Percentiles rank a stretch among this genome's conserved stretches.
phyloP scores from a whole-genome alignment of 352 stramenopile genomes.

The Phytophthora lateralis region DNA sequence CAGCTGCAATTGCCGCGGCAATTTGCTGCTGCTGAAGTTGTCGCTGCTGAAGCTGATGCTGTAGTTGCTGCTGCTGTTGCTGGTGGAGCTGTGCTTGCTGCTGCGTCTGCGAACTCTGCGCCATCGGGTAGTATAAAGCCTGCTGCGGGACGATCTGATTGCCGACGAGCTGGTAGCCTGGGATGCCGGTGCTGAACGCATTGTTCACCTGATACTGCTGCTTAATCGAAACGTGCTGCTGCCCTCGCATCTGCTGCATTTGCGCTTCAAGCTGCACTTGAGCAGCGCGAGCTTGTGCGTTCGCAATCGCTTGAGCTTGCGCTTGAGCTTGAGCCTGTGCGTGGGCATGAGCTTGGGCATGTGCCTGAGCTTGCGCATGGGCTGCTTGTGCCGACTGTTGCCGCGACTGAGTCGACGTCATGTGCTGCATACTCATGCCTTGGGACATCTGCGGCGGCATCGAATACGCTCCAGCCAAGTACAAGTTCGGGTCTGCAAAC shows the following conservation, averaged over 20 bases:
- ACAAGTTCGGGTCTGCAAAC: slow-evolving; percentile 71
- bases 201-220: slow-evolving; percentile 67
- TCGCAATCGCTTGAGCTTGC: slow-evolving; percentile 46
- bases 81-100: slow-evolving; percentile 51
- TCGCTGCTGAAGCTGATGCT: slow-evolving; percentile 54
- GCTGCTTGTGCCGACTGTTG: slow-evolving; percentile 49
- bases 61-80: slow-evolving; percentile 52
- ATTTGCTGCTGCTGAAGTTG: slow-evolving; percentile 48
- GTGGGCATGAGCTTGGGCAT: slow-evolving; percentile 50
- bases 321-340: slow-evolving; percentile 61
- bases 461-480: slow-evolving; percentile 63
- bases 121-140: slow-evolving; percentile 61
- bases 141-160: slow-evolving; percentile 70
- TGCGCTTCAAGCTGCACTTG: slow-evolving; percentile 59
- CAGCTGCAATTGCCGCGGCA: slow-evolving; percentile 43
- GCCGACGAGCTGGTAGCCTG: slow-evolving; percentile 67
- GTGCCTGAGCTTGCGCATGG: slow-evolving; percentile 43
- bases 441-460: slow-evolving; percentile 60
- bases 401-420: slow-evolving; percentile 40
- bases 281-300: slow-evolving; percentile 51
- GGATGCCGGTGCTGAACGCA: slow-evolving; percentile 52
- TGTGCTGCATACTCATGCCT: slow-evolving; percentile 60
- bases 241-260: slow-evolving; percentile 43
- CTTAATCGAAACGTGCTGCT: slow-evolving; percentile 56
- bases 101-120: slow-evolving; percentile 44